These are phyloP conservation scores for Talinum fruticosum DNA, from an alignment of 148 eudicot genomes.

Conservation along the genomic window DNA sequence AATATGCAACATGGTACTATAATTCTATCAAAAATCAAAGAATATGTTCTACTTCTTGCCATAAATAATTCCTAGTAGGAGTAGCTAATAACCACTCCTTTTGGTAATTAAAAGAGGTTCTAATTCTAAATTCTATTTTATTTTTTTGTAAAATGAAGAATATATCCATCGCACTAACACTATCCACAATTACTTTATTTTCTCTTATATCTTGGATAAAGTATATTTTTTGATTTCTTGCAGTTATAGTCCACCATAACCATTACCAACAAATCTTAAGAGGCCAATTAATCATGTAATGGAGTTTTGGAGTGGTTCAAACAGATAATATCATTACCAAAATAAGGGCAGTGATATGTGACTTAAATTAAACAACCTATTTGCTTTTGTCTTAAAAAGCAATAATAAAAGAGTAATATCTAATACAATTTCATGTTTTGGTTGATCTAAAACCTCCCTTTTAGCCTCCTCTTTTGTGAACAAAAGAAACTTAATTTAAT, in stretches of 20 bases:
- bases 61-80: background rate
- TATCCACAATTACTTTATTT: constrained; percentile 13
- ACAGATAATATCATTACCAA: background rate
- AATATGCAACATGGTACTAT: background rate
- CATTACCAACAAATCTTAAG: background rate
- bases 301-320: background rate
- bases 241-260: background rate
- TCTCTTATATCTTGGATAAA: too few relatives aligned
- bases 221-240: too few relatives aligned
- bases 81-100: constrained; percentile 15
- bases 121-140: background rate
- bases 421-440: constrained; percentile 26
- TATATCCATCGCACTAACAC: background rate
- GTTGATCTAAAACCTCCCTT: constrained; percentile 26
- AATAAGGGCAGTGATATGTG: constrained; percentile 10
- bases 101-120: constrained; percentile 11
- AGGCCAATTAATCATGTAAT: background rate
- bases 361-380: constrained; percentile 13
- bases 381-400: constrained; percentile 4
- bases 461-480: constrained; percentile 18
- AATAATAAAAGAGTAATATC: background rate
- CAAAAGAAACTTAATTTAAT: constrained; percentile 15
- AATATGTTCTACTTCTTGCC: constrained; percentile 16
- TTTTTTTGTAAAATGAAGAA: constrained; percentile 6
- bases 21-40: constrained; percentile 3